Evolutionary conservation across 352 stramenopile genomes (phyloP), one percentile per base, ranked within the genome.

Genomic region (Pilasporangium apinafurcum): DNA sequence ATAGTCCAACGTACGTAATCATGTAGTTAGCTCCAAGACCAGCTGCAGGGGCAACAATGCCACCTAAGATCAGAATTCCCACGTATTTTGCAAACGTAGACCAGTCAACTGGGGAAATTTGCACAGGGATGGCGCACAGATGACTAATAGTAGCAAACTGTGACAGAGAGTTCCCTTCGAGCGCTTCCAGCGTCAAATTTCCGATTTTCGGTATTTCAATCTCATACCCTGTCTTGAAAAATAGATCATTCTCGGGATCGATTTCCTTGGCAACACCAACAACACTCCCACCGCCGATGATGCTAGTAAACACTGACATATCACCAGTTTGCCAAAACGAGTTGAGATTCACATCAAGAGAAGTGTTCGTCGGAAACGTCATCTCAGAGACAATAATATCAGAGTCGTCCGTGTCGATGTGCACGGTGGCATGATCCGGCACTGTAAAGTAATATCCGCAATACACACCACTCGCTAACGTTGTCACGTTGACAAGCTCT

Each of bases 11-110:
- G 46, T 76, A 90, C 31, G 72, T 87, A 28, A 90, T 70, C 37
- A 93, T 51, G 51, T 92, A 93, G 38, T 93, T 92, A 30, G 67
- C 58, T 12, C 65, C 45, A 4, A 93, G 67, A 65, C 82, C 74
- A 16, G 65, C 62, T 7, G 72, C 56, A 2, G 82, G 72, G 6
- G 76, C 69, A 22, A 93, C 59, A 30, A 93, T 78, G 37, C 74
- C 81, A 28, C 79, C 82, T 7, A 76, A 57, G 31, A 93, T 71
- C 20, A 93, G 59, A 33, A 90, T 66, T 30, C 83, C 27, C 16
- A 90, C 44, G 48, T 90, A 87, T 42, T 83, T 73, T 3, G 69
- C 46, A 34, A 87, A 64, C 4, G 64, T 85, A 8, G 55, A 39
- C 60, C 71, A 87, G 17, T 73, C 60, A 21, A 90, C 55, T 8